These are phyloP conservation scores for Aspergillus conjunctus DNA, from an alignment of 495 filamentous ascomycete genomes.

Conservation along the genomic window DNA sequence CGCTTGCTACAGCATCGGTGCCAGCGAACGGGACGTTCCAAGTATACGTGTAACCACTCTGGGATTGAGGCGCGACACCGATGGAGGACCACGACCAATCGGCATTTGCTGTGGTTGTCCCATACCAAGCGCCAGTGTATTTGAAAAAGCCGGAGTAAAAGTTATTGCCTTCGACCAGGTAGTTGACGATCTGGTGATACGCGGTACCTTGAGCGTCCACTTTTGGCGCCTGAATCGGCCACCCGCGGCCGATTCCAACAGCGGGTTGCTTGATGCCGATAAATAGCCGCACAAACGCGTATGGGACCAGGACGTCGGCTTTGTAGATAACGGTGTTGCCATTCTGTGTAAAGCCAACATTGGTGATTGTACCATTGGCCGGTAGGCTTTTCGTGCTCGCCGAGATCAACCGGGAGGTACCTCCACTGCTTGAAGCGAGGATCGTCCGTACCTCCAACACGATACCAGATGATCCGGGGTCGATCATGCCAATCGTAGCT, in stretches of 20 bases:
- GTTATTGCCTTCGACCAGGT: conserved; percentile 5
- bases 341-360: conserved; percentile 7
- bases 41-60: background rate
- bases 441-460: background rate
- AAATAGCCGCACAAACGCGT: background rate
- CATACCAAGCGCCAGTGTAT: background rate
- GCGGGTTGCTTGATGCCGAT: background rate
- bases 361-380: background rate
- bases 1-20: background rate
- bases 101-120: conserved; percentile 5
- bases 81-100: background rate
- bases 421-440: background rate
- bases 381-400: background rate
- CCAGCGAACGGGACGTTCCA: background rate
- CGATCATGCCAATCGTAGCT: conserved; percentile 10
- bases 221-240: background rate
- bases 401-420: background rate
- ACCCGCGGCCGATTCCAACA: conserved; percentile 7
- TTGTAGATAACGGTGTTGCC: background rate
- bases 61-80: background rate
- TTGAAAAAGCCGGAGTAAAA: background rate
- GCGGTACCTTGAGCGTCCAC: background rate
- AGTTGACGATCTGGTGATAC: background rate
- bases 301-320: background rate
- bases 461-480: background rate